Conservation (phyloP, 139 green algal genomes). For the Chlorella vulgaris region DNA sequence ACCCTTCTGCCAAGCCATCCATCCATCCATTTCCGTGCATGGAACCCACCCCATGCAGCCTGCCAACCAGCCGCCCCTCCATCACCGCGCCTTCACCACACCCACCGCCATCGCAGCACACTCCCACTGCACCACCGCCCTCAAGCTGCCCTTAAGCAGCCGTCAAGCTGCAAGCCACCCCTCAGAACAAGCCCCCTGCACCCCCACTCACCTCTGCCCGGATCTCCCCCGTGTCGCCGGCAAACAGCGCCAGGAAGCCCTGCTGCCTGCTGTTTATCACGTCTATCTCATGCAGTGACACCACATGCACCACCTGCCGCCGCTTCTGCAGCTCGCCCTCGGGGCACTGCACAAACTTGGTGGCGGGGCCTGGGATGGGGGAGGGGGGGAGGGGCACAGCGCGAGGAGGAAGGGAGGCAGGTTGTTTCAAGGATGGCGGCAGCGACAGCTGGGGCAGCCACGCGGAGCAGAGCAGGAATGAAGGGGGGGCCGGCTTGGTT, state of each 20-base stretch:
- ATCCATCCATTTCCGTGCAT: no score
- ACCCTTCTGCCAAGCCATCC: no score
- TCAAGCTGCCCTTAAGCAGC: no score
- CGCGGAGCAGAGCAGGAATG: no score
- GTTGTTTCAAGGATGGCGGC: background rate
- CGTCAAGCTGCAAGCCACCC: no score
- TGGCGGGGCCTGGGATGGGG: slow-evolving; percentile 72
- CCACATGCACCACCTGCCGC: slow-evolving; percentile 97
- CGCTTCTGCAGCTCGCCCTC: slow-evolving; percentile 98
- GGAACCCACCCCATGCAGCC: no score
- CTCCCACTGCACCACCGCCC: no score
- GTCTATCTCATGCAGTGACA: slow-evolving; percentile 97
- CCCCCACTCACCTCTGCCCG: slow-evolving; percentile 87
- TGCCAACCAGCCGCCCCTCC: no score
- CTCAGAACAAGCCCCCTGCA: background rate
- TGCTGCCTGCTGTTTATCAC: slow-evolving; percentile 95
- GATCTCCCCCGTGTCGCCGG: slow-evolving; percentile 98
- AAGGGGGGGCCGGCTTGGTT: no score
- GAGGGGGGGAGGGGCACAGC: background rate
- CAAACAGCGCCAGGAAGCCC: slow-evolving; percentile 98
- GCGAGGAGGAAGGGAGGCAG: background rate
- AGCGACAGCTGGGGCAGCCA: no score
- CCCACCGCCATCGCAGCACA: no score
- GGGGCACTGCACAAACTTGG: slow-evolving; percentile 98
- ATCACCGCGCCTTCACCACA: no score